These are phyloP conservation scores for Alnus rubra DNA, from an alignment of 306 rosid genomes.

Conservation along the genomic window DNA sequence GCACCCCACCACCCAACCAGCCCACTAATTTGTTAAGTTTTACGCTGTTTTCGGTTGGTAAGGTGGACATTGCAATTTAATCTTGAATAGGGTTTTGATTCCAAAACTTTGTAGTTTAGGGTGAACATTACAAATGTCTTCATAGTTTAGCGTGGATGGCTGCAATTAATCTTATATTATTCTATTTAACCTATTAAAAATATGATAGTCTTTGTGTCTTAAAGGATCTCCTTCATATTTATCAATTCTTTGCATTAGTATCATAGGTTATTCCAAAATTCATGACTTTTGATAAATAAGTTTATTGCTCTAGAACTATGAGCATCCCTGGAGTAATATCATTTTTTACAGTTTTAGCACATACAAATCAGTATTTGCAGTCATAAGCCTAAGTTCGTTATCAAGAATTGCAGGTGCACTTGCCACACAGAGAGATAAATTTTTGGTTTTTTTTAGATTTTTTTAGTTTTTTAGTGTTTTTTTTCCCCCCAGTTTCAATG, in stretches of 20 bases:
- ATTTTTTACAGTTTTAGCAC: too few species aligned
- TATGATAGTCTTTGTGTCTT: neutral
- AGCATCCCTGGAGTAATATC: too few species aligned
- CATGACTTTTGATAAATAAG: too few species aligned
- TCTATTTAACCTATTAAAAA: neutral
- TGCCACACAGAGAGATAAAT: neutral
- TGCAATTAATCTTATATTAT: neutral
- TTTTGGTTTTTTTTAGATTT: neutral
- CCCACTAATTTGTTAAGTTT: neutral
- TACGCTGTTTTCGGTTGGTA: neutral
- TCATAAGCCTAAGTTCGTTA: neutral
- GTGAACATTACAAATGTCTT: neutral
- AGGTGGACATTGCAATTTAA: neutral
- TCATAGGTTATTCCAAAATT: too few species aligned
- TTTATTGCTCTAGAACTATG: too few species aligned
- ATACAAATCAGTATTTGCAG: neutral
- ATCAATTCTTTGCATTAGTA: neutral
- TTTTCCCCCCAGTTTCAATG: neutral
- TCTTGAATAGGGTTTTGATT: neutral
- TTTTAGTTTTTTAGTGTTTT: neutral
- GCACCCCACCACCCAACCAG: neutral
- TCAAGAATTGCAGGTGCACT: conserved; percentile 1
- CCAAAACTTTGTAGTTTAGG: neutral
- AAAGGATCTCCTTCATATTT: neutral
- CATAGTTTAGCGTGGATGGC: neutral